Percentiles rank a stretch among this genome's conserved stretches.
Conservation (phyloP, 73 alveolate genomes). For the Durusdinium trenchii region DNA sequence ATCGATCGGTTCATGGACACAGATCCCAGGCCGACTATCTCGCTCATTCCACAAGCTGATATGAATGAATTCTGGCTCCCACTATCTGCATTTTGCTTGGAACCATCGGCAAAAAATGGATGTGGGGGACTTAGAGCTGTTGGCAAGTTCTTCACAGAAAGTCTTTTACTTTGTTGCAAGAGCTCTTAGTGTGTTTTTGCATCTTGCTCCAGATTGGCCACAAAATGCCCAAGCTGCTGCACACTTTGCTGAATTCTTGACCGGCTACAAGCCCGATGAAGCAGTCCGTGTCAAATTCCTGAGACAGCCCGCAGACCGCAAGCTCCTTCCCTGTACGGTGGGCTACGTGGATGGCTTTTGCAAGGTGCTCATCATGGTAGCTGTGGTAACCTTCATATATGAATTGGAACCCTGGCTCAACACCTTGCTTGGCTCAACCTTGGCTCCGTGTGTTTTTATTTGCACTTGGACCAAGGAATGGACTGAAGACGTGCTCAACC, state of each 20-base stretch:
- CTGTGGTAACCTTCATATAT: background rate
- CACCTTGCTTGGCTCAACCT: background rate
- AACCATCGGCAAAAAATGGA: background rate
- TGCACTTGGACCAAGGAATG: background rate
- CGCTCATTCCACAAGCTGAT: background rate
- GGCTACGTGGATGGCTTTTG: slow-evolving; percentile 5
- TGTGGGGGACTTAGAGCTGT: background rate
- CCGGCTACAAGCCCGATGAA: slow-evolving; percentile 30
- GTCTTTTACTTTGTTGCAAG: background rate
- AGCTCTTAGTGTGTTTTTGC: too few species aligned
- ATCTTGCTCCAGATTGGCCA: slow-evolving; percentile 28
- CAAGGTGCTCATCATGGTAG: background rate
- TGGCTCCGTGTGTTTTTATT: background rate
- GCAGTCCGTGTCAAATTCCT: too few species aligned
- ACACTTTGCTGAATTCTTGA: background rate
- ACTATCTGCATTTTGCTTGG: background rate
- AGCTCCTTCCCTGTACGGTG: background rate
- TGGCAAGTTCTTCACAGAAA: too few species aligned
- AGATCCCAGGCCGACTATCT: background rate
- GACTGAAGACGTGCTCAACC: background rate
- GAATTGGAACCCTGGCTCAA: background rate
- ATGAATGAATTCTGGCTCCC: background rate
- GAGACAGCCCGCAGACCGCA: too few species aligned
- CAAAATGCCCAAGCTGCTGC: background rate
- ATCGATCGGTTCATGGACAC: background rate